Conservation (phyloP, 1,139 yeast species). For the Zygoascus hellenicus region DNA sequence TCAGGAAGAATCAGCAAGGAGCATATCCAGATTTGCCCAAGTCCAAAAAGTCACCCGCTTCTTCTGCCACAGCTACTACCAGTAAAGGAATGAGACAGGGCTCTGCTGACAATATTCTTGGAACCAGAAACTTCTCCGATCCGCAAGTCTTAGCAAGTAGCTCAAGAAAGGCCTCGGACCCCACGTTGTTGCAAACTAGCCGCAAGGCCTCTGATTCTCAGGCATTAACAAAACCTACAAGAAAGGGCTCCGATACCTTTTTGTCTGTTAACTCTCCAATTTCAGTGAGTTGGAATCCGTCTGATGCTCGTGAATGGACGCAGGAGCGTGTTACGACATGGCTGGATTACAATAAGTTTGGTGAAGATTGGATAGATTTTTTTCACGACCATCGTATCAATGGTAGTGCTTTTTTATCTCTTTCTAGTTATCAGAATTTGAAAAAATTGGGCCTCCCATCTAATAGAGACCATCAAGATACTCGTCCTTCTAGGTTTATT, state of each 20-base stretch:
- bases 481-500: constrained; percentile 52
- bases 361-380: constrained; percentile 63
- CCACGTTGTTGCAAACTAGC: no score
- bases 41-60: background rate
- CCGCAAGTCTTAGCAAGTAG: no score
- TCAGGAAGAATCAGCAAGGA: background rate
- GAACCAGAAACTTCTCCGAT: background rate
- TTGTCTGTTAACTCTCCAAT: constrained; percentile 14
- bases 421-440: constrained; percentile 61
- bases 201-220: background rate
- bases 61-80: constrained; percentile 10
- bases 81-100: background rate
- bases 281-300: constrained; percentile 28
- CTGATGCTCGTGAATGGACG: constrained; percentile 55
- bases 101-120: background rate
- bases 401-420: constrained; percentile 59
- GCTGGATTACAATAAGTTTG: constrained; percentile 64
- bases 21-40: constrained; percentile 2
- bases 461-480: constrained; percentile 39
- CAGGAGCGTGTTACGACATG: constrained; percentile 58
- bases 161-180: no score
- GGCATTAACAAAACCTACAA: background rate
- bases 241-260: constrained; percentile 5
- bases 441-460: constrained; percentile 36
- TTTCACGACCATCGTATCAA: constrained; percentile 54